Evolutionary conservation across 2,329 filamentous ascomycete genomes (phyloP), one percentile per base, ranked within the genome.

Genomic region (Fusarium nurragi): DNA sequence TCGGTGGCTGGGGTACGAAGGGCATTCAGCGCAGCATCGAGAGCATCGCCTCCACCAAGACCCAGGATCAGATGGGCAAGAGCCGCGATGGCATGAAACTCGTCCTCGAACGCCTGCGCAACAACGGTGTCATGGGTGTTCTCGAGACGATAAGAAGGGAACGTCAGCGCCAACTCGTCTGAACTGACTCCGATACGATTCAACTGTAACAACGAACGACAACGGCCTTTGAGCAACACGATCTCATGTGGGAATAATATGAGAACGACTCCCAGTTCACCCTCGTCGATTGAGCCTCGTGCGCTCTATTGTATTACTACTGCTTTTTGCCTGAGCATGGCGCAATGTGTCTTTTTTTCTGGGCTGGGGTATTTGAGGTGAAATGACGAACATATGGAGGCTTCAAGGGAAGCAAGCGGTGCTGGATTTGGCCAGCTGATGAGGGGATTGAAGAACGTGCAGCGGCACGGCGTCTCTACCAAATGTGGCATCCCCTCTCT

Each of bases 81-180:
- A 92, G 90, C 68, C 88, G 90, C 46, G 90, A 94, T 75, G 92
- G 92, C 45, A 94, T 95, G 92, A 88, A 86, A 54, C 86, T 94
- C 34, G 91, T 95, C 10, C 82, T 95, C 21, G 90, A 93, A 76
- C 83, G 91, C 44, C 78, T 88, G 49, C 82, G 86, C 44, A 84
- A 85, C 74, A 85, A 82, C 37, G 84, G 85, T 26, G 81, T 87
- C 54, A 83, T 87, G 53, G 83, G 84, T 36, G 84, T 88, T 26
- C 75, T 88, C 30, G 86, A 88, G 73, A 80, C 84, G 46, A 77
- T 85, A 65, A 80, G 84, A 38, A 73, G 78, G 39, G 79, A 81
- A 62, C 78, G 79, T 51, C 75, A 79, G 38, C 71, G 70, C 50
- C 75, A 77, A 44, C 59, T 71, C 39, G 64, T 54, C 56, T 72